Conservation (phyloP, 208 protist genomes). For the Leishmania amazonensis region DNA sequence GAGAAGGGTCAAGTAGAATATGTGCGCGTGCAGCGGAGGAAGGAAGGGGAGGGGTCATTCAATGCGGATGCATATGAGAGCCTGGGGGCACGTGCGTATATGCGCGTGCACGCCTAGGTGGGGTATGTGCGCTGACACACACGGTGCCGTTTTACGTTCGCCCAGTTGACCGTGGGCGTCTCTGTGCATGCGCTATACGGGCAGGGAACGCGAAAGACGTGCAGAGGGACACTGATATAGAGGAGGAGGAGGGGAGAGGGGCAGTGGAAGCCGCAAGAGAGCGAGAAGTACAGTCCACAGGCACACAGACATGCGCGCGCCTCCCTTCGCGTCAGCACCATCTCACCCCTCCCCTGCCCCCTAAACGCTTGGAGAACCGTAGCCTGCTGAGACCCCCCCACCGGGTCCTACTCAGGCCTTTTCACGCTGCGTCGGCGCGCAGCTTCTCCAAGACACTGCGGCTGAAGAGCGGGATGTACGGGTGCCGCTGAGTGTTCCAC, state of each 20-base stretch:
- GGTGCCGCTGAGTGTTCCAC: conserved; percentile 82
- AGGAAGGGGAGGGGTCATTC: not conserved
- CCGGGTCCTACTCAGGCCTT: not conserved
- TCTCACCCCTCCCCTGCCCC: not conserved
- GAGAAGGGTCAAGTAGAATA: not conserved
- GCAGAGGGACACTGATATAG: not conserved
- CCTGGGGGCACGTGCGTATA: not conserved
- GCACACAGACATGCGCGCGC: not conserved
- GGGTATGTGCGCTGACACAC: not conserved
- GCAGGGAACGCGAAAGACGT: not conserved
- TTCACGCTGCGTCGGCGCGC: conserved; percentile 5
- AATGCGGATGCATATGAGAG: not conserved
- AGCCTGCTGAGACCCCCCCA: not conserved
- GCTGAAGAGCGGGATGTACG: conserved; percentile 67
- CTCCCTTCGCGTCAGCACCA: not conserved
- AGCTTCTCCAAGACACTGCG: conserved; percentile 61
- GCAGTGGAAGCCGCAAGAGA: not conserved
- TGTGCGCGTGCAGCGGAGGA: not conserved
- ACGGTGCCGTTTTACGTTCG: not conserved
- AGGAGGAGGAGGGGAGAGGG: not conserved
- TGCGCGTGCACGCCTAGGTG: not conserved
- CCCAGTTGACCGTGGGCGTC: not conserved
- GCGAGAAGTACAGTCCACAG: not conserved
- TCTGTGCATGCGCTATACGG: not conserved
- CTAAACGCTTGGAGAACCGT: not conserved